These are phyloP conservation scores for Paraconiothyrium sp. DNA, from an alignment of 2,329 filamentous ascomycete species.

Conservation along the genomic window DNA sequence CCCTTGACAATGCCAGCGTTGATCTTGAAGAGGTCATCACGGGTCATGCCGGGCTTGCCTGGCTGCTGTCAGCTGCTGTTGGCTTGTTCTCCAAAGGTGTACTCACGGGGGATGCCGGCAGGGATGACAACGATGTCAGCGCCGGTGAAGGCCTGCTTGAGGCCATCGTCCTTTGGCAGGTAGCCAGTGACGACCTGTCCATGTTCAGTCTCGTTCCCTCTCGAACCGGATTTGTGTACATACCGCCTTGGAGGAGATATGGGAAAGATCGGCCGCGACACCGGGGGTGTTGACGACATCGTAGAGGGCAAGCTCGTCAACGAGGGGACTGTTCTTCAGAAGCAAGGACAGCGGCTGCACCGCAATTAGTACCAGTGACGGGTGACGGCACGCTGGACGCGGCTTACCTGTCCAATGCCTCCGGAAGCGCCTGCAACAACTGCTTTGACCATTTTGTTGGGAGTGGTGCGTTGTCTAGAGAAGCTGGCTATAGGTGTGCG, in stretches of 20 bases:
- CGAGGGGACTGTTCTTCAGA: constrained; percentile 86
- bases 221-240: constrained; percentile 43
- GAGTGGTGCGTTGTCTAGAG: constrained; percentile 16
- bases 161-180: constrained; percentile 83
- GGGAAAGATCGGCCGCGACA: constrained; percentile 93
- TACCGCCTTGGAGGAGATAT: constrained; percentile 91
- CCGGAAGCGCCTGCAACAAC: constrained; percentile 92
- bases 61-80: constrained; percentile 29
- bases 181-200: constrained; percentile 80
- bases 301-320: constrained; percentile 95
- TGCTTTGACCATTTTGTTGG: constrained; percentile 53
- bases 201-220: constrained; percentile 27
- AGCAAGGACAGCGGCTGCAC: constrained; percentile 91
- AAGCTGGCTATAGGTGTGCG: constrained; percentile 25
- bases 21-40: constrained; percentile 99
- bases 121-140: constrained; percentile 97
- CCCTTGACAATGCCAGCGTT: constrained; percentile 98
- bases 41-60: constrained; percentile 99
- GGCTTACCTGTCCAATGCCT: constrained; percentile 92
- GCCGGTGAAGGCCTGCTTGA: constrained; percentile 88
- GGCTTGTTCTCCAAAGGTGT: background rate
- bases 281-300: constrained; percentile 99
- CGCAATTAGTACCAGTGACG: constrained; percentile 18
- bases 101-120: constrained; percentile 91
- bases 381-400: constrained; percentile 10